These are phyloP conservation scores for Ceratocystis lukuohia DNA, from an alignment of 2,329 filamentous ascomycete genomes.

Conservation along the genomic window DNA sequence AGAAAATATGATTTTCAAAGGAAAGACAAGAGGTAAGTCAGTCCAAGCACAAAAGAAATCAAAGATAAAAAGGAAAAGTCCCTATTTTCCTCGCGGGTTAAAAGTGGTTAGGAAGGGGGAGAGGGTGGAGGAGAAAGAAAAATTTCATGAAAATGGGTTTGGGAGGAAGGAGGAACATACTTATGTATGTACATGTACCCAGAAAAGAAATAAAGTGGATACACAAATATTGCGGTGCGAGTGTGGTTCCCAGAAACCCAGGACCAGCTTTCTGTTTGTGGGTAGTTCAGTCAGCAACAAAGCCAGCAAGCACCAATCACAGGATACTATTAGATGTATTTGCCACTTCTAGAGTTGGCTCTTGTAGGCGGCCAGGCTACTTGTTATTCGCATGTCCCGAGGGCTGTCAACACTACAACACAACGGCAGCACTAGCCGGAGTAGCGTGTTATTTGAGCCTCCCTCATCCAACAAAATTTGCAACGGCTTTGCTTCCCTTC, in stretches of 20 bases:
- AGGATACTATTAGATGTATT: not conserved
- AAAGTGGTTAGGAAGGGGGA: conserved; percentile 23
- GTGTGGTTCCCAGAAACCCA: not conserved
- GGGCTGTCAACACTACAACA: not conserved
- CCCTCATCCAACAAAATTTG: not conserved
- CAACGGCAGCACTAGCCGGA: not conserved
- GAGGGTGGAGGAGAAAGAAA: conserved; percentile 24
- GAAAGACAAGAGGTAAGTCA: conserved; percentile 21
- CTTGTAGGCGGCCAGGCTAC: not conserved
- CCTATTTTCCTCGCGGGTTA: conserved; percentile 21
- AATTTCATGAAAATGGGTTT: conserved; percentile 20
- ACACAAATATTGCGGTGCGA: conserved; percentile 5
- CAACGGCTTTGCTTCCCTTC: not conserved
- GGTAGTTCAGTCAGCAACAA: conserved; percentile 7
- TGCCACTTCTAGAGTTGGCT: not conserved
- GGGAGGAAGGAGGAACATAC: conserved; percentile 15
- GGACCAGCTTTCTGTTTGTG: not conserved
- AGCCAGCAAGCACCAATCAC: conserved; percentile 2
- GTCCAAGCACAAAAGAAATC: conserved; percentile 16
- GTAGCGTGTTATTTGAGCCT: not conserved
- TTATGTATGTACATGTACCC: conserved; percentile 20
- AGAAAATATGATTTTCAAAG: conserved; percentile 26
- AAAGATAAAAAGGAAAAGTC: conserved; percentile 17
- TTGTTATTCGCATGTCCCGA: not conserved
- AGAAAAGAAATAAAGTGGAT: conserved; percentile 26